A percentile compares a stretch with the other conserved stretches of the same genome.
phyloP scores from a whole-genome alignment of 345 rosid species.

The Punica granatum region DNA sequence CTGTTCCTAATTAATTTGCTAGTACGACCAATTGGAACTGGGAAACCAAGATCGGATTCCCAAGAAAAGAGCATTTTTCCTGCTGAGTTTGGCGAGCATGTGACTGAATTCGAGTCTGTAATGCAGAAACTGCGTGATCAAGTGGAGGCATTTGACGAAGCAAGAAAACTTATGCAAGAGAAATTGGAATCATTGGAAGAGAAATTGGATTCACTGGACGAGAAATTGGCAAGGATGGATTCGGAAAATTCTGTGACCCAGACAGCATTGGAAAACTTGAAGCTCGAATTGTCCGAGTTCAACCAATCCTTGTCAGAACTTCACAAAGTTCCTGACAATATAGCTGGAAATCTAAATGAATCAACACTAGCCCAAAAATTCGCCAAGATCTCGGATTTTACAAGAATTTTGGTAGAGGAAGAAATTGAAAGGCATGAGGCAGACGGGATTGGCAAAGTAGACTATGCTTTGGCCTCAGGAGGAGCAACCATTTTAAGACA shows the following conservation, averaged over 20 bases:
- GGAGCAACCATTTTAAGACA: constrained; percentile 30
- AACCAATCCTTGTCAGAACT: neutral
- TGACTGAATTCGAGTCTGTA: neutral
- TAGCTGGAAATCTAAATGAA: neutral
- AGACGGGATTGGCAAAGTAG: constrained; percentile 31
- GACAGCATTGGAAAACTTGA: neutral
- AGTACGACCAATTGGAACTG: neutral
- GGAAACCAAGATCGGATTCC: neutral
- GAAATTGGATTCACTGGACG: no score
- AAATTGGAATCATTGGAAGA: neutral
- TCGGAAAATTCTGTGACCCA: neutral
- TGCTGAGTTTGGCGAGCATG: neutral
- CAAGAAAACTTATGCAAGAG: neutral
- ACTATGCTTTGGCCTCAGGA: constrained; percentile 27
- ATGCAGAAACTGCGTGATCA: constrained; percentile 1
- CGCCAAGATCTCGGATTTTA: constrained; percentile 5
- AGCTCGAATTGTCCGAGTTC: neutral
- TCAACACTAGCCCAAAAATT: neutral
- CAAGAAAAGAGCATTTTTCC: neutral
- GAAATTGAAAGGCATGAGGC: constrained; percentile 38
- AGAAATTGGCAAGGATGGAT: neutral
- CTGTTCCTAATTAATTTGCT: neutral
- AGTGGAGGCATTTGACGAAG: constrained; percentile 2
- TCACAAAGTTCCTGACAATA: neutral
- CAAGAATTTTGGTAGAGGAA: constrained; percentile 21